Evolutionary conservation across 331 rosid genomes (phyloP), one percentile per base, ranked within the genome.

Genomic region (Quercus lobata): DNA sequence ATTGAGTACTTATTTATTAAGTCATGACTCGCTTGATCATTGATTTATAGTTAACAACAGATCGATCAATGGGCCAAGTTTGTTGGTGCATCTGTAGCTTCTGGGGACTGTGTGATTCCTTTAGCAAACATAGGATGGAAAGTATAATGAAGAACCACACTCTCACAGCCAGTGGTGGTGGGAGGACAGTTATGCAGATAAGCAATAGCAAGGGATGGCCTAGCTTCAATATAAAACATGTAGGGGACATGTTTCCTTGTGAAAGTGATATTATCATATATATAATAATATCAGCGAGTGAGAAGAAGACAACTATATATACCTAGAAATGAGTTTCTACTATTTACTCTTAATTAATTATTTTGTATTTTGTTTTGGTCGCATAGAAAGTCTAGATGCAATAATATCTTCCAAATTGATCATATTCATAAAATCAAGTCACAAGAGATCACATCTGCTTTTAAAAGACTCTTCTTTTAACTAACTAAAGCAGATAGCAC

Each of bases 221-320:
- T 5, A 11, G 72, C 79, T 75, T 71, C 78, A 77, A 71, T 55
- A 49, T 55, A 25, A 61, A 65, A 78, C 84, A 75, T 81, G 86
- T 35, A 53, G 18, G 52, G 60, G 55, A 75, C 85, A 76, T 85
- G 86, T 76, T 72, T 68, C 80, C 54, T 58, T 29, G 15, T 72
- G 27, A 72, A 72, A 32, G 54, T 24, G 16, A n/a, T 41, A 22
- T 41, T 41, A 8, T 8, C 44, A 37, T 7, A 37, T 37, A 37
- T 7, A 8, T 37, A 37, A 37, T 37, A 37, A 41, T 14, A 49
- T 49, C 57, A 56, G 74, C 27, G 78, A 73, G 18, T 21, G 18
- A 29, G n/a, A 65, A 56, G 61, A 71, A 44, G 72, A 66, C 52
- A 7, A 65, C 7, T 56, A 16, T 8, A 16, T 41, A 16, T 16